Evolutionary conservation across 176 grass and related monocot genomes (phyloP).

Genomic region (Avena sativa): DNA sequence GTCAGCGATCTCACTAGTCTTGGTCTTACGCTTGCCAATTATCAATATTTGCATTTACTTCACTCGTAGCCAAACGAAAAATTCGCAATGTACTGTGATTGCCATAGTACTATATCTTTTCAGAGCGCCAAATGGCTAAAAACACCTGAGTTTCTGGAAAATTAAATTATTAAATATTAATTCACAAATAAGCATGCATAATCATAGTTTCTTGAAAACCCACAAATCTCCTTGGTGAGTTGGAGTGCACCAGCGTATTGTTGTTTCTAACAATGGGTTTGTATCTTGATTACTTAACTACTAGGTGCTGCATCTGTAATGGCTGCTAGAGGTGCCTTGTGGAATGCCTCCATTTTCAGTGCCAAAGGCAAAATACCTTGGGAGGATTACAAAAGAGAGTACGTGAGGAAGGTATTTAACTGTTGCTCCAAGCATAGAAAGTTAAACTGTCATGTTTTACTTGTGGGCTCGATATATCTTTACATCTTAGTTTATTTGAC

Average conservation of each 20-base stretch:
- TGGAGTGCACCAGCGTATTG: neutral
- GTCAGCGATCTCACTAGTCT: neutral
- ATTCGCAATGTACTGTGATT: constrained; percentile 3
- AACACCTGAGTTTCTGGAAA: neutral
- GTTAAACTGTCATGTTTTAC: constrained; percentile 23
- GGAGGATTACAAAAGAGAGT: constrained; percentile 91
- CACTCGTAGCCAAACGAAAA: neutral
- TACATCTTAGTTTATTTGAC: constrained; percentile 37
- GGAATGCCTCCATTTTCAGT: constrained; percentile 93
- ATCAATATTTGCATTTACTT: constrained; percentile 9
- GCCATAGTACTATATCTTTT: neutral
- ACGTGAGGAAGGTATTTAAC: constrained; percentile 81
- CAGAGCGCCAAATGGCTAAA: neutral
- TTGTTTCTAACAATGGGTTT: neutral
- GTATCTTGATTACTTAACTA: constrained; percentile 40
- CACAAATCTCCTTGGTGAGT: neutral
- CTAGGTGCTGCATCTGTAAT: constrained; percentile 88
- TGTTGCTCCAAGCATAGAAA: constrained; percentile 21
- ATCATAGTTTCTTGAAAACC: constrained; percentile 19
- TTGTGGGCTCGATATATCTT: constrained; percentile 30
- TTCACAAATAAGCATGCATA: constrained; percentile 11
- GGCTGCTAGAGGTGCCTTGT: constrained; percentile 95
- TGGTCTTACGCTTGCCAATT: constrained; percentile 9
- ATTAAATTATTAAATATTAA: constrained; percentile 13
- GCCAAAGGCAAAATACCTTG: constrained; percentile 73